These are phyloP conservation scores for Coniochaeta ligniaria DNA, from an alignment of 2,329 filamentous ascomycete species.

Conservation along the genomic window DNA sequence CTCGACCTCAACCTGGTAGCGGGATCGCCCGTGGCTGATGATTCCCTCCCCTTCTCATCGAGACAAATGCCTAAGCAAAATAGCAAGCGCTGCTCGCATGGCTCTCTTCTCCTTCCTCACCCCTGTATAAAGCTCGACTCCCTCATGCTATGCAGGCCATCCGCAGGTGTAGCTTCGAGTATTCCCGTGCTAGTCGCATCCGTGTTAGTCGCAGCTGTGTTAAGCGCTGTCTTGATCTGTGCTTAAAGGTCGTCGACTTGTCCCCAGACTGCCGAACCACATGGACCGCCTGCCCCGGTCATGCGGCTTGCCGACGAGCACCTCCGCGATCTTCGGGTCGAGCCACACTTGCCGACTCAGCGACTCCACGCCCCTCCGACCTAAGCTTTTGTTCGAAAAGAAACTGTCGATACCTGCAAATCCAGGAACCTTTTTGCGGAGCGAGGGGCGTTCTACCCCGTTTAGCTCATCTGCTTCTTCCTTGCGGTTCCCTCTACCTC, in stretches of 20 bases:
- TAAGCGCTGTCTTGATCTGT: background rate
- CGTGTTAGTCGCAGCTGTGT: no score
- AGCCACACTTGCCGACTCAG: background rate
- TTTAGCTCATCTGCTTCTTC: background rate
- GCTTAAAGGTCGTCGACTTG: background rate
- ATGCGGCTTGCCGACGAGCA: background rate
- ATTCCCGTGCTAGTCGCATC: background rate
- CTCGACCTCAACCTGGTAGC: background rate
- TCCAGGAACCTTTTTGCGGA: background rate
- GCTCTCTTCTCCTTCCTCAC: background rate
- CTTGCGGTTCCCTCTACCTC: background rate
- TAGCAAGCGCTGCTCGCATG: background rate
- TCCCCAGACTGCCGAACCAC: background rate
- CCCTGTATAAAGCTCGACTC: background rate
- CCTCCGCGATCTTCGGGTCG: background rate
- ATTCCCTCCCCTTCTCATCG: background rate
- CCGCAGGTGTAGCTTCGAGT: background rate
- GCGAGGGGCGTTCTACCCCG: background rate
- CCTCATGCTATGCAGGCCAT: background rate
- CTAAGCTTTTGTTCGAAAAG: background rate
- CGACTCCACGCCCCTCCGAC: background rate
- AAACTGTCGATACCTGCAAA: slow-evolving; percentile 1
- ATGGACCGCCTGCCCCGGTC: background rate
- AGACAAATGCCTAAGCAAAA: background rate
- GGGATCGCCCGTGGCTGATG: background rate